Percentiles rank a stretch among this genome's conserved stretches.
Conservation (phyloP, 2,329 filamentous ascomycete species). For the Fusarium illudens region DNA sequence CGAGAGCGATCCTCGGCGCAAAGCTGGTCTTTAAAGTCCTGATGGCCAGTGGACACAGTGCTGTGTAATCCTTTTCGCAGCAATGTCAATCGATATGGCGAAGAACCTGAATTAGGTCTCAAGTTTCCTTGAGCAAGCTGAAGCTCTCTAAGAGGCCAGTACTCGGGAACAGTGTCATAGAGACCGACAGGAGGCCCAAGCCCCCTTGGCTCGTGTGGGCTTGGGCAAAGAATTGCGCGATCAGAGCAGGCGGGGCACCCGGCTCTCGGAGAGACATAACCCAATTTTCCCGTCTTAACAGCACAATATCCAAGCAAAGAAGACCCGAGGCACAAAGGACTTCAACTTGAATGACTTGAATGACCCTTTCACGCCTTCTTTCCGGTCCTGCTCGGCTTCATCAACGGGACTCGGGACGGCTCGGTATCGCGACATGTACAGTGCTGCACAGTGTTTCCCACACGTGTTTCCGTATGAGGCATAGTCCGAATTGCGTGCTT, state of each 20-base stretch:
- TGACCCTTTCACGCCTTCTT: neutral
- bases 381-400: neutral
- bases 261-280: constrained; percentile 20
- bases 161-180: neutral
- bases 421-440: constrained; percentile 17
- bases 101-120: neutral
- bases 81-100: neutral
- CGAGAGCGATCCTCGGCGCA: neutral
- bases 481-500: constrained; percentile 34
- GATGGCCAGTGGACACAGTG: neutral
- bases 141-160: neutral
- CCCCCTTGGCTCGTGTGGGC: neutral
- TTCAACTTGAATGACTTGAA: neutral
- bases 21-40: neutral
- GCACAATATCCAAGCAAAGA: neutral
- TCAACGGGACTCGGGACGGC: constrained; percentile 29
- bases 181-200: neutral
- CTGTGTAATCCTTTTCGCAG: neutral
- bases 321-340: neutral
- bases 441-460: constrained; percentile 9
- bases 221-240: constrained; percentile 1
- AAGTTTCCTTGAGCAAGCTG: neutral
- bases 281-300: no score
- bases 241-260: neutral
- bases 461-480: constrained; percentile 14